phyloP scores from a whole-genome alignment of 768 basidiomycete species.

The Lepiota venenata region DNA sequence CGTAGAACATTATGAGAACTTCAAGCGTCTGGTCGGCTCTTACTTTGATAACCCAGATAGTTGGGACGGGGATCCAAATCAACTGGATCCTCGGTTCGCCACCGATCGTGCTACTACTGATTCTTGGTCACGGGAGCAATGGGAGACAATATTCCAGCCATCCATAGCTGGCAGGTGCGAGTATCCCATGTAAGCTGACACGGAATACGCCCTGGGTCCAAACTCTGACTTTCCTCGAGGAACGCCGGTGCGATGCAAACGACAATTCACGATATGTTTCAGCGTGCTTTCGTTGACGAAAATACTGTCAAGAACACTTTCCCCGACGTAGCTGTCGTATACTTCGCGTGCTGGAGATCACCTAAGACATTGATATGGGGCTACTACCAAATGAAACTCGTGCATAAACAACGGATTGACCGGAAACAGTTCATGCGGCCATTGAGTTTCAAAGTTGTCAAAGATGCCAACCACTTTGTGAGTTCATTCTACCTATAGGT shows the following conservation, averaged over 20 bases:
- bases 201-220: no score
- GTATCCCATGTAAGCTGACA: constrained; percentile 17
- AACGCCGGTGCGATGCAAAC: constrained; percentile 20
- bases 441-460: constrained; percentile 20
- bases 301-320: constrained; percentile 15
- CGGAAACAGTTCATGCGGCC: constrained; percentile 19
- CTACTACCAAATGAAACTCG: constrained; percentile 14
- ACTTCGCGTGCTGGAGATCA: constrained; percentile 19
- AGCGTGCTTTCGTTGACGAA: constrained; percentile 21
- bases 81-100: constrained; percentile 20
- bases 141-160: constrained; percentile 14
- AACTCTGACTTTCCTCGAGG: constrained; percentile 10
- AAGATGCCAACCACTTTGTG: constrained; percentile 34
- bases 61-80: constrained; percentile 16
- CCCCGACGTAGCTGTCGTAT: constrained; percentile 19
- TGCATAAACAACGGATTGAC: constrained; percentile 16
- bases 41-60: constrained; percentile 25
- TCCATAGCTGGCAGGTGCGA: constrained; percentile 18
- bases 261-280: constrained; percentile 14
- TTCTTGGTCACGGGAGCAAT: constrained; percentile 20
- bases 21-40: constrained; percentile 25
- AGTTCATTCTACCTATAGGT: constrained; percentile 9
- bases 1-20: constrained; percentile 21
- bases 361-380: constrained; percentile 24
- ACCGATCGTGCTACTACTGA: constrained; percentile 16